Conservation (phyloP, 2,329 filamentous ascomycete species). For the Botrytis porri region DNA sequence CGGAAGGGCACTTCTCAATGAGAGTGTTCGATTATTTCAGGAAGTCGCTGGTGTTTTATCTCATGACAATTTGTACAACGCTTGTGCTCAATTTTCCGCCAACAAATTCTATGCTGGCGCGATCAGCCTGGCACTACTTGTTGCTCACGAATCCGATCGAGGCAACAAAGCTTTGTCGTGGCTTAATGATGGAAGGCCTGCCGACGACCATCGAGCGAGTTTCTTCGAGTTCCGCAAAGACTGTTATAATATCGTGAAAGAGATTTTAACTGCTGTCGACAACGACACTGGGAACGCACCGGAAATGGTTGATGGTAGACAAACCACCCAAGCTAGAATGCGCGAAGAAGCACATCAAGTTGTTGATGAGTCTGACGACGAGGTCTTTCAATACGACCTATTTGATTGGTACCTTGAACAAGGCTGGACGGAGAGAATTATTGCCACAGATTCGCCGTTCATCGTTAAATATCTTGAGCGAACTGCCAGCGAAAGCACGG, state of each 20-base stretch:
- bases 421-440: conserved; percentile 79
- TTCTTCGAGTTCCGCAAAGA: conserved; percentile 63
- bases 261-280: conserved; percentile 77
- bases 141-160: conserved; percentile 81
- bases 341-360: conserved; percentile 85
- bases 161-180: conserved; percentile 82
- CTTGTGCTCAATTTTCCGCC: conserved; percentile 73
- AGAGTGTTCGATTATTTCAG: conserved; percentile 84
- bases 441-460: conserved; percentile 79
- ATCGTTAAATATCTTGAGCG: conserved; percentile 83
- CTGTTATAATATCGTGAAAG: conserved; percentile 86
- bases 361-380: conserved; percentile 82
- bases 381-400: conserved; percentile 93
- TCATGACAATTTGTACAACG: conserved; percentile 73
- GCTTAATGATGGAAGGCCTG: conserved; percentile 78
- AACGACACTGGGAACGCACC: conserved; percentile 64
- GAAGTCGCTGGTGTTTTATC: conserved; percentile 82
- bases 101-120: conserved; percentile 92
- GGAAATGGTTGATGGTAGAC: conserved; percentile 72
- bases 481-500: conserved; percentile 67
- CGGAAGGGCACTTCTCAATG: conserved; percentile 76
- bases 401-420: conserved; percentile 95
- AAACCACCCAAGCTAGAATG: conserved; percentile 72
- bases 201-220: conserved; percentile 62
- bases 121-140: conserved; percentile 79